Evolutionary conservation across 495 filamentous ascomycete genomes (phyloP), one percentile per base, ranked within the genome.

Genomic region (Xylaria sp.): DNA sequence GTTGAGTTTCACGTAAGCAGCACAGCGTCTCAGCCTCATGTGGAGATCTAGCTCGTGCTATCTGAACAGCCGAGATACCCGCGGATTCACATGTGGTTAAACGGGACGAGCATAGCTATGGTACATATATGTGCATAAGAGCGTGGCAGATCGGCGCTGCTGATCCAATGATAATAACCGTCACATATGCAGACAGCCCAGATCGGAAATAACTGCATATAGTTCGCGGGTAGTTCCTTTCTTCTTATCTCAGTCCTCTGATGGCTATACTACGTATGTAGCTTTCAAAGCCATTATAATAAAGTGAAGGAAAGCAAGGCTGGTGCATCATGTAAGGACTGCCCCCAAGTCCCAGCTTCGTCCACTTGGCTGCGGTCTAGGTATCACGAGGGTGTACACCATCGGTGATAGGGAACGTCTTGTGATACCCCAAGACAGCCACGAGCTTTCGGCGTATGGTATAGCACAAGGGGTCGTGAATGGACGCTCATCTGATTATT

Each of bases 391-490:
- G 6, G 5, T 21, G 17, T 59, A 8, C 33, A 21, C 2, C 19
- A 21, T 21, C 11, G 21, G 0, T 37, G 48, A 67, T 40, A 19
- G 37, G 48, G 8, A 67, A 41, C 19, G 63, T 21, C 46, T 41
- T 55, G 63, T 41, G 48, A 55, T 67, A 11, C 48, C 19, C 33
- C 29, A 17, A 67, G 63, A 37, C 63, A 41, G 48, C 43, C 57
- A 59, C 33, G 11, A 21, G 31, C 53, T 33, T 21, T 21, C 26
- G 52, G 24, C 24, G 24, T 29, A n/a, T n/a, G n/a, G 21, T 14
- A 52, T 29, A 58, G 2, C 41, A 53, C 63, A 2, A 52, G 48
- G 48, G 33, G 19, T 17, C 21, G 29, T 46, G 44, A 44, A 15
- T 26, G 46, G 48, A 19, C 7, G 46, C 17, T 4, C 12, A 41